These are phyloP conservation scores for Dothistroma septosporum DNA, from an alignment of 2,329 filamentous ascomycete genomes.

Conservation along the genomic window DNA sequence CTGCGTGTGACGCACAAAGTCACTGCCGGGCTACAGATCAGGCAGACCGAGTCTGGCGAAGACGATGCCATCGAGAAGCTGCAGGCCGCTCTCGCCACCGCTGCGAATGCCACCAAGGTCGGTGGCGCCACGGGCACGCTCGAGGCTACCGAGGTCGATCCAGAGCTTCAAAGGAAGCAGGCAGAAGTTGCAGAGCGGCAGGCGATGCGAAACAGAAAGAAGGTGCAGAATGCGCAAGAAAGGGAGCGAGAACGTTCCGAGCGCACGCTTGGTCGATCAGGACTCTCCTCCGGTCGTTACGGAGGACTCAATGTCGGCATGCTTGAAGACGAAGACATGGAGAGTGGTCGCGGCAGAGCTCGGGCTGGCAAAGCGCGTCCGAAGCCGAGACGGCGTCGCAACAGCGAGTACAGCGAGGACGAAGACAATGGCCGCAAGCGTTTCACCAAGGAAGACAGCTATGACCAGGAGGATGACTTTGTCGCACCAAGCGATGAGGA, in stretches of 20 bases:
- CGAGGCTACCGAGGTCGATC: constrained; percentile 67
- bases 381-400: constrained; percentile 37
- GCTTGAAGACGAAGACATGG: constrained; percentile 59
- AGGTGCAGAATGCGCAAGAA: constrained; percentile 63
- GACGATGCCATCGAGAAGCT: constrained; percentile 68
- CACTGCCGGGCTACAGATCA: constrained; percentile 66
- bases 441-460: constrained; percentile 64
- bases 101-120: constrained; percentile 54
- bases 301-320: constrained; percentile 64
- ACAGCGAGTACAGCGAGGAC: constrained; percentile 61
- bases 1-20: constrained; percentile 72
- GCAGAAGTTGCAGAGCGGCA: constrained; percentile 73
- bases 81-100: constrained; percentile 62
- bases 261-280: constrained; percentile 47
- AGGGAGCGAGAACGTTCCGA: constrained; percentile 58
- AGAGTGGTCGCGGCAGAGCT: constrained; percentile 26
- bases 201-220: constrained; percentile 55
- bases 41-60: constrained; percentile 62
- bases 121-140: constrained; percentile 56
- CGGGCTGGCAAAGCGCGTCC: constrained; percentile 26
- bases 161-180: constrained; percentile 68
- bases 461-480: constrained; percentile 76
- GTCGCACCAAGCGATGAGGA: constrained; percentile 73
- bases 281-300: constrained; percentile 43
- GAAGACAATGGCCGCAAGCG: constrained; percentile 69